phyloP scores from a whole-genome alignment of 352 stramenopile genomes.

The Phytophthora nicotianae region DNA sequence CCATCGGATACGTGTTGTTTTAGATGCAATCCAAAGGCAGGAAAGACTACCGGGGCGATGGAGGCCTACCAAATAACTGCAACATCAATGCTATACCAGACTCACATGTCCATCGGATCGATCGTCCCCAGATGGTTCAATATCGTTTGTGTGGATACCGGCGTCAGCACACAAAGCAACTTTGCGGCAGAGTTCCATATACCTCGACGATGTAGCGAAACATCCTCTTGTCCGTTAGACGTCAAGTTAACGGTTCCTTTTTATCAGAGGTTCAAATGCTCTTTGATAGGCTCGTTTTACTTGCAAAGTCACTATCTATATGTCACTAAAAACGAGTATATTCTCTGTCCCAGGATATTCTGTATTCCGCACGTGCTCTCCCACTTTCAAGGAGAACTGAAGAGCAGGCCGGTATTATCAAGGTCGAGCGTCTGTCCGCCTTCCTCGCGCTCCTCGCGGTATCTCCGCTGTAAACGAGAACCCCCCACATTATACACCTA shows the following conservation, averaged over 20 bases:
- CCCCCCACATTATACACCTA: neutral
- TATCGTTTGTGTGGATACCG: constrained; percentile 9
- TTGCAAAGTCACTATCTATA: constrained; percentile 1
- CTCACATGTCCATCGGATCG: neutral
- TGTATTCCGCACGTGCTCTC: constrained; percentile 18
- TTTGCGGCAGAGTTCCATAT: constrained; percentile 18
- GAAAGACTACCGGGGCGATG: constrained; percentile 3
- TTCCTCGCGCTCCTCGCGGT: neutral
- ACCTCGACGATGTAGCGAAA: constrained; percentile 14
- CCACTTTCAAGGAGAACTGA: constrained; percentile 24
- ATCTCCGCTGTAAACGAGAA: neutral
- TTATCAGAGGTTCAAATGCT: constrained; percentile 5
- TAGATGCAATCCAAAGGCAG: constrained; percentile 14
- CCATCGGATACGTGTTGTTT: constrained; percentile 81
- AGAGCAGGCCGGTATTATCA: constrained; percentile 9
- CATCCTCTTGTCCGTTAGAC: constrained; percentile 20
- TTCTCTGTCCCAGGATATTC: constrained; percentile 9
- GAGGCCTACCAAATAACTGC: constrained; percentile 19
- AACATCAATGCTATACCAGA: constrained; percentile 32
- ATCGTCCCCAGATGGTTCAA: neutral
- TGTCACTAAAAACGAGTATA: constrained; percentile 23
- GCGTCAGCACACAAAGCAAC: constrained; percentile 14
- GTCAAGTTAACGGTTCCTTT: constrained; percentile 18
- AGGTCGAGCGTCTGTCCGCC: constrained; percentile 4
- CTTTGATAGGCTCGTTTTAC: neutral